phyloP scores from a whole-genome alignment of 164 flowering plant species.

The Vitis cinerea region DNA sequence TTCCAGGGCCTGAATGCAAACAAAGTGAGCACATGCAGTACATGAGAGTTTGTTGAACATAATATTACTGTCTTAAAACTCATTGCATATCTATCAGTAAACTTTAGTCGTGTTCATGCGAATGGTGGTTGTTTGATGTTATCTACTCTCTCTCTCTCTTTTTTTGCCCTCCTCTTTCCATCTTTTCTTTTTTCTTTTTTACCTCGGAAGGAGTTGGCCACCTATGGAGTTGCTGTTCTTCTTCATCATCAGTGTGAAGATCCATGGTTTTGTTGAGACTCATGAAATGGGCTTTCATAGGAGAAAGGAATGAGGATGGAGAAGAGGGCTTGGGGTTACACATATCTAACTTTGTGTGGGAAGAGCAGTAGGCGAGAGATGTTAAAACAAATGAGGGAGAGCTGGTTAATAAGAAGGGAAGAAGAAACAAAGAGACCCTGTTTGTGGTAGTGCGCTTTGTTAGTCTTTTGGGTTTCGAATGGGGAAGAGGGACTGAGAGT shows the following conservation, averaged over 20 bases:
- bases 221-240: constrained; percentile 45
- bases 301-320: constrained; percentile 40
- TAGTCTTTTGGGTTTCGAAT: constrained; percentile 7
- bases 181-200: constrained; percentile 3
- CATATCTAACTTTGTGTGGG: constrained; percentile 30
- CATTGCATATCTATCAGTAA: not conserved
- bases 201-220: constrained; percentile 93
- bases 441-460: constrained; percentile 10
- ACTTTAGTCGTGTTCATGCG: not conserved
- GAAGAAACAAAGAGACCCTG: not conserved
- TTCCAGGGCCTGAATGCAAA: constrained; percentile 55
- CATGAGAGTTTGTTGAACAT: not conserved
- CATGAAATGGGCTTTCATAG: constrained; percentile 37
- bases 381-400: not conserved
- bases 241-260: constrained; percentile 21
- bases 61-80: not conserved
- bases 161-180: too few species aligned
- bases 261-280: constrained; percentile 38
- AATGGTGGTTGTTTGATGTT: not conserved
- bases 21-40: constrained; percentile 3
- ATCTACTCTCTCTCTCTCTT: too few species aligned
- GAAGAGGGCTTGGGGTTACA: constrained; percentile 62
- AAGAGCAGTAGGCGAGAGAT: not conserved
- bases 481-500: not conserved
- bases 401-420: not conserved